Conservation (phyloP, 176 grass and related monocot species). For the Pontederia crassipes region DNA sequence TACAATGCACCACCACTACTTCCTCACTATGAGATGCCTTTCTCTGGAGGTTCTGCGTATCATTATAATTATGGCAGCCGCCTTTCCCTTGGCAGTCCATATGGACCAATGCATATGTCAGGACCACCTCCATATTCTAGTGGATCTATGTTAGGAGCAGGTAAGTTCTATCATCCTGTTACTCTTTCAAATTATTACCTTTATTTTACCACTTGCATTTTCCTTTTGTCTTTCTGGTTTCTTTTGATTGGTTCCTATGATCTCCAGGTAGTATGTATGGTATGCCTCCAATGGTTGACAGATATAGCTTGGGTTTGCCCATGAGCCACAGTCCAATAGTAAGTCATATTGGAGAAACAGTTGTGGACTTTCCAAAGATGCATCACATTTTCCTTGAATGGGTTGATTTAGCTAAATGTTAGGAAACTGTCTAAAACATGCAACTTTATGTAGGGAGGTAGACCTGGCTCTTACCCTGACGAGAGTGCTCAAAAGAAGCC, state of each 20-base stretch:
- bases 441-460: conserved; percentile 27
- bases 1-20: conserved; percentile 42
- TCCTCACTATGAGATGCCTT: conserved; percentile 45
- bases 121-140: conserved; percentile 46
- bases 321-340: conserved; percentile 49
- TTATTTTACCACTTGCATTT: not conserved
- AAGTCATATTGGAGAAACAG: conserved; percentile 7
- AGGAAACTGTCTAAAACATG: not conserved
- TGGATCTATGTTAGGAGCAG: conserved; percentile 58
- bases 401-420: conserved; percentile 1
- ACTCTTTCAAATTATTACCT: not conserved
- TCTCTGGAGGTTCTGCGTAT: conserved; percentile 56
- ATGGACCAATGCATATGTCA: conserved; percentile 44
- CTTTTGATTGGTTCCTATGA: conserved; percentile 12
- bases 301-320: conserved; percentile 50
- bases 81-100: conserved; percentile 58
- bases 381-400: not conserved
- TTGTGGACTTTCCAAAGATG: not conserved
- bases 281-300: conserved; percentile 49
- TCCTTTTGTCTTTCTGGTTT: not conserved
- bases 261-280: conserved; percentile 71
- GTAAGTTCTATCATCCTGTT: conserved; percentile 14
- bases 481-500: conserved; percentile 70
- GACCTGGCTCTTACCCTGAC: conserved; percentile 67
- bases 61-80: conserved; percentile 54